phyloP scores from a whole-genome alignment of 2,329 filamentous ascomycete genomes.

The Sarocladiaceae sp. region DNA sequence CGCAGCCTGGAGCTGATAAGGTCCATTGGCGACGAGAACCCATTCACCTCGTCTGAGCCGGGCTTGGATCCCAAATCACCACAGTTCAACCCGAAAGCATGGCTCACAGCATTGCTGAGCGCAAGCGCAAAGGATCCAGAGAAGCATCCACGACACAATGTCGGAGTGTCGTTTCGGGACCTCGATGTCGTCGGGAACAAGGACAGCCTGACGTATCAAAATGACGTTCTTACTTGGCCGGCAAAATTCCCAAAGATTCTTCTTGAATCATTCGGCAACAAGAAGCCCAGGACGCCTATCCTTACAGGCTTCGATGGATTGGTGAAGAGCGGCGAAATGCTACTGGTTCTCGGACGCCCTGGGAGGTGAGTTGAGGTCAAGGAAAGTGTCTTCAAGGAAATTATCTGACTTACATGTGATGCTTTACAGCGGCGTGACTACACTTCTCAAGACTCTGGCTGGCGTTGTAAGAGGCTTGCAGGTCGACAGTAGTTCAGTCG shows the following conservation, averaged over 20 bases:
- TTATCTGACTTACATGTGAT: neutral
- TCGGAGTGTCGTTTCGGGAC: constrained; percentile 30
- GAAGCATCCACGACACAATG: neutral
- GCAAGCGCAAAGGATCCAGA: neutral
- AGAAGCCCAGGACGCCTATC: constrained; percentile 37
- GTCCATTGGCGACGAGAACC: constrained; percentile 2
- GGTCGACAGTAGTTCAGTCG: constrained; percentile 63
- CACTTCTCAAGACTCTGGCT: constrained; percentile 48
- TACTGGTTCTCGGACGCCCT: constrained; percentile 43
- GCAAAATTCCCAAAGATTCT: constrained; percentile 20
- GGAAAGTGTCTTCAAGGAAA: neutral
- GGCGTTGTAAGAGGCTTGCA: constrained; percentile 72
- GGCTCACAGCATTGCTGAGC: neutral
- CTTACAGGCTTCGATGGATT: constrained; percentile 48
- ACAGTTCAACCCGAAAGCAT: constrained; percentile 4
- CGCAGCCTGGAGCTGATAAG: constrained; percentile 6
- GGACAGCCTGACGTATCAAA: constrained; percentile 38
- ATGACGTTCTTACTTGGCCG: constrained; percentile 34
- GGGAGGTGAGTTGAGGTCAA: constrained; percentile 66
- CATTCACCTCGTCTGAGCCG: neutral
- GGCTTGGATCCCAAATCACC: constrained; percentile 4
- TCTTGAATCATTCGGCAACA: constrained; percentile 20
- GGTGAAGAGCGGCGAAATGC: constrained; percentile 51
- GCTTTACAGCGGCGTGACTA: constrained; percentile 41
- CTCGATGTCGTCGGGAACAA: constrained; percentile 38